phyloP scores from a whole-genome alignment of 73 alveolate genomes.

The Durusdinium trenchii region DNA sequence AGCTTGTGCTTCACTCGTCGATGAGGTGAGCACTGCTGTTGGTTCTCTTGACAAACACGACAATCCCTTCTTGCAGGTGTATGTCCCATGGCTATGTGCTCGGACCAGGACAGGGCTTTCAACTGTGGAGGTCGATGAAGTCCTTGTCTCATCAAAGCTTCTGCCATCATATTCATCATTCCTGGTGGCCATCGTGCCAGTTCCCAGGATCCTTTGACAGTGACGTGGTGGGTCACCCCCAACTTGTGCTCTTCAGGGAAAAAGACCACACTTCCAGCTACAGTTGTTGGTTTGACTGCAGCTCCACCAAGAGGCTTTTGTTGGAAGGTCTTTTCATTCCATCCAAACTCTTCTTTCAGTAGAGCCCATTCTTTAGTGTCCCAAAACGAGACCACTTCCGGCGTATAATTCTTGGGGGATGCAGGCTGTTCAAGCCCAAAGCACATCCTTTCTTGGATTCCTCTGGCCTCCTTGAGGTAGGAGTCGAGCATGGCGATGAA shows the following conservation, averaged over 20 bases:
- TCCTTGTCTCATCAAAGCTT: not conserved
- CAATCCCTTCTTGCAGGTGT: not conserved
- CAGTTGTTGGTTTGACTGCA: not conserved
- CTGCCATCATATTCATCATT: not conserved
- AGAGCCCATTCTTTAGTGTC: not conserved
- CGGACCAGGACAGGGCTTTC: not conserved
- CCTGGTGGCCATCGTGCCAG: slow-evolving; percentile 8
- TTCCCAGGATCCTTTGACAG: not conserved
- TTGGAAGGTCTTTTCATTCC: not conserved
- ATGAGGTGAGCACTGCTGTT: not conserved
- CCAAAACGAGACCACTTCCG: not conserved
- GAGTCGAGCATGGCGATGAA: not conserved
- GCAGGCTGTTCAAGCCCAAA: not conserved
- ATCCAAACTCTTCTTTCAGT: not conserved
- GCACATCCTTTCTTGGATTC: not conserved
- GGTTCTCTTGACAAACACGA: not conserved
- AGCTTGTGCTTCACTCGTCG: not conserved
- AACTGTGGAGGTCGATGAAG: not conserved
- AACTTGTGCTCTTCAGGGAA: not conserved
- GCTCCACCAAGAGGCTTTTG: not conserved
- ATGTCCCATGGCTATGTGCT: not conserved
- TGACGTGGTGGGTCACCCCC: not conserved
- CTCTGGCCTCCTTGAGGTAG: not conserved
- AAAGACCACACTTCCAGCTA: not conserved
- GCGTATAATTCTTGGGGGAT: not conserved